phyloP scores from a whole-genome alignment of 495 filamentous ascomycete genomes.

The Pyrenopolyporus hunteri region DNA sequence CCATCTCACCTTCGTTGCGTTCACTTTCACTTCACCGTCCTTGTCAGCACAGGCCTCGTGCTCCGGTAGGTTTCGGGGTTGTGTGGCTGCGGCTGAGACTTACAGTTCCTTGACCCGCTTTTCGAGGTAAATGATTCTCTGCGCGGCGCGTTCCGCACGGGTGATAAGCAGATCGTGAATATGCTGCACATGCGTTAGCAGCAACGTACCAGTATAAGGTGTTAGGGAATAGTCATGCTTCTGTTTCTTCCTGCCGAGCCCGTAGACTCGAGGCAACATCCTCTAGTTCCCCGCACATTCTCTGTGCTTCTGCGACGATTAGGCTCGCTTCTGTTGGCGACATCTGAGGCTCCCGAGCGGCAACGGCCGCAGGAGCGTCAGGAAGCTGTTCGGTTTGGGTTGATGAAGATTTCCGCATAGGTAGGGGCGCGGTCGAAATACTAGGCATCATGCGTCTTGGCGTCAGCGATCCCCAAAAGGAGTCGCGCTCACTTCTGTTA shows the following conservation, averaged over 20 bases:
- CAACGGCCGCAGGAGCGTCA: background rate
- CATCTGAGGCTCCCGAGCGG: constrained; percentile 10
- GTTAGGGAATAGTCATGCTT: constrained; percentile 44
- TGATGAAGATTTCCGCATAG: constrained; percentile 20
- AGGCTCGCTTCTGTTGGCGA: constrained; percentile 39
- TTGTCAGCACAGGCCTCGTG: constrained; percentile 15
- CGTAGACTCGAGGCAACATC: constrained; percentile 47
- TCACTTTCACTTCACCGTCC: constrained; percentile 43
- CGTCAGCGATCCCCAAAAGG: constrained; percentile 34
- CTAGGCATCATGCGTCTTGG: constrained; percentile 23
- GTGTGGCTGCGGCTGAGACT: constrained; percentile 23
- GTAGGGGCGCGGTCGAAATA: constrained; percentile 25
- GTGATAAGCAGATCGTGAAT: constrained; percentile 58
- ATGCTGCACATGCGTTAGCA: constrained; percentile 47
- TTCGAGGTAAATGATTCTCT: constrained; percentile 58
- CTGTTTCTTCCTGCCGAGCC: constrained; percentile 56
- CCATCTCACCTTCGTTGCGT: constrained; percentile 46
- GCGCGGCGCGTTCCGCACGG: constrained; percentile 57
- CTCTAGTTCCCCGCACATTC: constrained; percentile 47
- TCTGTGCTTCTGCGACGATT: constrained; percentile 50
- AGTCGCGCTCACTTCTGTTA: constrained; percentile 11
- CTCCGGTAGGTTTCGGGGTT: background rate
- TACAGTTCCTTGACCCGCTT: constrained; percentile 55
- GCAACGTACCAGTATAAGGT: background rate
- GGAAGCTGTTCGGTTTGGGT: constrained; percentile 12